Percentiles rank a stretch among this genome's conserved stretches.
phyloP scores from a whole-genome alignment of 2,329 filamentous ascomycete genomes.

The Cryphonectria naterciae region DNA sequence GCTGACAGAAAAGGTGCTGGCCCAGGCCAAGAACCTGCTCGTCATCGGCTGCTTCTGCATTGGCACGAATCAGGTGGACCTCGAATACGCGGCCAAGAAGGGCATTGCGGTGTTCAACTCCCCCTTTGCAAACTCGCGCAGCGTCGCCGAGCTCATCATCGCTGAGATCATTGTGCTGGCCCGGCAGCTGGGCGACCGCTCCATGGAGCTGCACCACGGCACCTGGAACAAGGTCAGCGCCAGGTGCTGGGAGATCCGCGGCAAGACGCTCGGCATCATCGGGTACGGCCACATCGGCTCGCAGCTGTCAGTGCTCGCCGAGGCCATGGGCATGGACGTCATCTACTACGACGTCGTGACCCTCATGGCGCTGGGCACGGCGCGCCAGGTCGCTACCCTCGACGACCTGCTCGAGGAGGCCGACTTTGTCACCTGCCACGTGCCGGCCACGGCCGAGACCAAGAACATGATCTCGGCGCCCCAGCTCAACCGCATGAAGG shows the following conservation, averaged over 20 bases:
- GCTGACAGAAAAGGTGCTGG: slow-evolving; percentile 81
- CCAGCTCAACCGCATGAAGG: slow-evolving; percentile 88
- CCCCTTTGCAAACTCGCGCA: slow-evolving; percentile 96
- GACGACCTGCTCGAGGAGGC: slow-evolving; percentile 75
- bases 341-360: slow-evolving; percentile 97
- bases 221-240: slow-evolving; percentile 98
- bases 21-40: slow-evolving; percentile 89
- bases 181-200: slow-evolving; percentile 90
- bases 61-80: slow-evolving; percentile 92
- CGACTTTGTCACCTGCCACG: slow-evolving; percentile 94
- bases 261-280: slow-evolving; percentile 95
- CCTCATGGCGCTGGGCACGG: slow-evolving; percentile 90
- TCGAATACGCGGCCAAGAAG: slow-evolving; percentile 78
- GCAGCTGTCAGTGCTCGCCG: slow-evolving; percentile 91
- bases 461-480: slow-evolving; percentile 84
- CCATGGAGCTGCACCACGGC: slow-evolving; percentile 89
- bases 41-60: slow-evolving; percentile 99
- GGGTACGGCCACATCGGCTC: slow-evolving; percentile 98
- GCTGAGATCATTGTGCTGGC: slow-evolving; percentile 90
- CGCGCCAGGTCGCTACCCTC: slow-evolving; percentile 79
- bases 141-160: slow-evolving; percentile 95
- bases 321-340: slow-evolving; percentile 97
- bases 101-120: slow-evolving; percentile 99
- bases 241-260: slow-evolving; percentile 97
- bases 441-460: slow-evolving; percentile 91